Evolutionary conservation across 1,284 basidiomycete species (phyloP), one percentile per base, ranked within the genome.

Genomic region (Marasmius fiardii): DNA sequence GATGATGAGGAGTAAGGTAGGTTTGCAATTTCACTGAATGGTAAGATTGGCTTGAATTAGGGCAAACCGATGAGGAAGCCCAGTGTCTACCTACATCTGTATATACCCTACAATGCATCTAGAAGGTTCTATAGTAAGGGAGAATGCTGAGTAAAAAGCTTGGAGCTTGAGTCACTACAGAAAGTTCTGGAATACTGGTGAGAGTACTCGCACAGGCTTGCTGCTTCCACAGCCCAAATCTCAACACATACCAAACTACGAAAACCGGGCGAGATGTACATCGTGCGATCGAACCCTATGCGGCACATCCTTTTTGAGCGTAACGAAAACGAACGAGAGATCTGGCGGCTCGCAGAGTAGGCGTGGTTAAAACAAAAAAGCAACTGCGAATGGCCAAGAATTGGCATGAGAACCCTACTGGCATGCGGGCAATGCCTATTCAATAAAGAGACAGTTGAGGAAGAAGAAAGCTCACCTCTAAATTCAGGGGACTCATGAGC

Each of bases 341-440:
- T 33, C 11, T 48, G 45, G 45, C 5, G 6, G 5, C 28, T 48
- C 10, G 45, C 28, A 14, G 5, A 18, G 6, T 5, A 48, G 16
- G 11, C 31, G 16, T 48, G 45, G 26, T 8, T 4, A 10, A 48
- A 28, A 6, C 21, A 18, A 28, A 5, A 5, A 18, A 16, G 18
- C n/a, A 26, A n/a, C 16, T n/a, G n/a, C n/a, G n/a, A n/a, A 31
- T 48, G 45, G 45, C n/a, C 21, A 18, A 31, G 18, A n/a, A 6
- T 33, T 3, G 18, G n/a, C 14, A 48, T 48, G n/a, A 24, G 45
- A 48, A 28, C 45, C 14, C 3, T 48, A 18, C 28, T 48, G 18
- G 45, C 6, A 31, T 28, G 45, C 31, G 45, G 45, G 4, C 68
- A 66, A 39, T 16, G 10, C n/a, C n/a, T 55, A 35, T 31, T 6